A percentile compares a stretch with the other conserved stretches of the same genome.
These are phyloP conservation scores for Zygosaccharomyces pseudobailii DNA, from an alignment of 1,139 yeast species.

Conservation along the genomic window DNA sequence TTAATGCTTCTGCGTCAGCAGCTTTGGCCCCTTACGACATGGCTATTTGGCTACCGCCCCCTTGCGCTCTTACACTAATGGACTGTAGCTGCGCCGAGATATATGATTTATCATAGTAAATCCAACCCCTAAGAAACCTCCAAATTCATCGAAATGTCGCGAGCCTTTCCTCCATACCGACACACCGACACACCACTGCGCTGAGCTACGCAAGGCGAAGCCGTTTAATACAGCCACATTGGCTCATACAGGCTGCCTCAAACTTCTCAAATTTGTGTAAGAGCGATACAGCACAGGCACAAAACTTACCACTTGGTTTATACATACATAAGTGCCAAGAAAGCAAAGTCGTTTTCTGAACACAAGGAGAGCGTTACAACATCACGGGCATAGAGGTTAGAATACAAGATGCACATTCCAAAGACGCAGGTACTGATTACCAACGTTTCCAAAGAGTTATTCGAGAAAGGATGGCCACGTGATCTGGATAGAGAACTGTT, in stretches of 20 bases:
- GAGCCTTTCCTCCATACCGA: neutral
- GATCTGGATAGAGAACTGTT: slow-evolving; percentile 23
- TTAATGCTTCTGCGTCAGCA: neutral
- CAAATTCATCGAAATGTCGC: neutral
- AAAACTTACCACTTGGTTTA: neutral
- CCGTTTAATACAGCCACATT: neutral
- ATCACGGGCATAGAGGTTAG: neutral
- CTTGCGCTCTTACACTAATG: neutral
- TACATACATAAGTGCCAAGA: neutral
- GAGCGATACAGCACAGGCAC: neutral
- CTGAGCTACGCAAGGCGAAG: neutral
- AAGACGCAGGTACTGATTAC: slow-evolving; percentile 31
- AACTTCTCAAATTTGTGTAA: neutral
- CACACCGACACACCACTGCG: neutral
- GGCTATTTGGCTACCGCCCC: neutral
- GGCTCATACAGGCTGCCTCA: neutral
- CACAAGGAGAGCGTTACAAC: too few species aligned
- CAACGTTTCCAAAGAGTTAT: slow-evolving; percentile 26
- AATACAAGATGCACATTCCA: slow-evolving; percentile 3
- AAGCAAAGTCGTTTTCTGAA: too few species aligned
- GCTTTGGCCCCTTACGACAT: neutral
- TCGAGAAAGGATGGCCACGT: slow-evolving; percentile 27
- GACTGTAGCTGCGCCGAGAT: neutral
- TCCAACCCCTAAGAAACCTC: neutral
- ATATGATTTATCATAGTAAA: neutral